Evolutionary conservation across 805 yeast genomes (phyloP), one percentile per base, ranked within the genome.

Genomic region (Candida insectorum): DNA sequence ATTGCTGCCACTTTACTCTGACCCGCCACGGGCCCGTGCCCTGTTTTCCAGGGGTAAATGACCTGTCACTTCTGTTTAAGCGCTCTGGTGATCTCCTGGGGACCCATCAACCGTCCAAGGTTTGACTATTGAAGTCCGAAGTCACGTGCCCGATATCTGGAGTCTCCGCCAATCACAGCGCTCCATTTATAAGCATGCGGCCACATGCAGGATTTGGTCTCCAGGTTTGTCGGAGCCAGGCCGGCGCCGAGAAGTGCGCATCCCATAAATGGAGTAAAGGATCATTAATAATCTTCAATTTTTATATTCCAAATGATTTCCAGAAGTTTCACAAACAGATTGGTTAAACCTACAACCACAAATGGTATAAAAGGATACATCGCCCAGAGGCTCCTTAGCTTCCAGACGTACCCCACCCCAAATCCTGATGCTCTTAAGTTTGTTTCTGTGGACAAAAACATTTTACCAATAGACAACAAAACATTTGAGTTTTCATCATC

Each of bases 351-450:
- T 8, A 11, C 12, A 24, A 7, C 33, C 27, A 6, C n/a, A 13
- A 16, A 25, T 10, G 24, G 22, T 21, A 12, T 20, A 22, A 16
- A 17, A 11, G n/a, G 17, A 14, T 10, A 26, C 23, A 13, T 16
- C 15, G 10, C 29, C 19, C 24, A 24, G 30, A 47, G 71, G 28
- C 45, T 51, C 18, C 51, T 62, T 16, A 54, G 68, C 2, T 64
- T 65, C 46, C 54, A 66, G 39, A 62, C 86, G 0, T 51, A 72
- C 13, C 64, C 80, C 2, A 83, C 93, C 0, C 93, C 93, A 10
- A 82, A 82, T 49, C 85, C 78, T 33, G 78, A 83, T 54, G 88
- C 93, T 1, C 58, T 83, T 35, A 83, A 83, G 50, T 83, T 80
- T 50, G 62, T 80, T 6, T 61, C 77, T 2, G 62, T 61, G 10